These are phyloP conservation scores for Alternaria novae-zelandiae DNA, from an alignment of 2,329 filamentous ascomycete genomes.

Conservation along the genomic window DNA sequence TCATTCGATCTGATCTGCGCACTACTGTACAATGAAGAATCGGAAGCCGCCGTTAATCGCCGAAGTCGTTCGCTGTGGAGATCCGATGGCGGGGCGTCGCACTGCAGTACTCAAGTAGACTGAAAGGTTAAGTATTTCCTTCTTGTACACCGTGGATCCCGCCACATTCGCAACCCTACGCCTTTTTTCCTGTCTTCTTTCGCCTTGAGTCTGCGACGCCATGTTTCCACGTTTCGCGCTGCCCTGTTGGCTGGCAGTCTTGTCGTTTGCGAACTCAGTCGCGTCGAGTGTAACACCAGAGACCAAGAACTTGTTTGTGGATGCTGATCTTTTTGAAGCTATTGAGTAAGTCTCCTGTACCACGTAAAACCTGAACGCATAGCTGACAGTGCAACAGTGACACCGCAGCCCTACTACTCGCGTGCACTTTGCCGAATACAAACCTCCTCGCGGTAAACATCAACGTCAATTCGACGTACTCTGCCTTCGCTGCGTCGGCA, in stretches of 20 bases:
- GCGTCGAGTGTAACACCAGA: not conserved
- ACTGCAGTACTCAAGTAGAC: not conserved
- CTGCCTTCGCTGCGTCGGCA: slow-evolving; percentile 45
- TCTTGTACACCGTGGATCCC: not conserved
- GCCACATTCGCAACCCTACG: not conserved
- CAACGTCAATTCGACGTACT: slow-evolving; percentile 40
- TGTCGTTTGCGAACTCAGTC: not conserved
- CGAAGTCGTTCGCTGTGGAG: not conserved
- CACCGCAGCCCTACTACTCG: slow-evolving; percentile 4
- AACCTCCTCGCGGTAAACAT: slow-evolving; percentile 9
- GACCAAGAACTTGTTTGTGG: not conserved
- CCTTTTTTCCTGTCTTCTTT: not conserved
- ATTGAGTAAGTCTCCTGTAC: not conserved
- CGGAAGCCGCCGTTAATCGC: not conserved
- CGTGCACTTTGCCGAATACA: slow-evolving; percentile 6
- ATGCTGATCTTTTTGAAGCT: slow-evolving; percentile 7
- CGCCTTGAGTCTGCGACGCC: not conserved
- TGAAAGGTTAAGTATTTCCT: not conserved
- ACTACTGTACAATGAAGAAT: not conserved
- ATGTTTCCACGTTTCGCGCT: not conserved
- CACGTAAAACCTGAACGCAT: not conserved
- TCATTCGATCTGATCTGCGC: not conserved
- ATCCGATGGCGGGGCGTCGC: not conserved
- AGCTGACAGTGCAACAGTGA: slow-evolving; percentile 1
- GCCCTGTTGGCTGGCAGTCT: not conserved